A percentile compares a stretch with the other conserved stretches of the same genome.
phyloP scores from a whole-genome alignment of 2,329 filamentous ascomycete species.

The Achaetomium macrosporum region DNA sequence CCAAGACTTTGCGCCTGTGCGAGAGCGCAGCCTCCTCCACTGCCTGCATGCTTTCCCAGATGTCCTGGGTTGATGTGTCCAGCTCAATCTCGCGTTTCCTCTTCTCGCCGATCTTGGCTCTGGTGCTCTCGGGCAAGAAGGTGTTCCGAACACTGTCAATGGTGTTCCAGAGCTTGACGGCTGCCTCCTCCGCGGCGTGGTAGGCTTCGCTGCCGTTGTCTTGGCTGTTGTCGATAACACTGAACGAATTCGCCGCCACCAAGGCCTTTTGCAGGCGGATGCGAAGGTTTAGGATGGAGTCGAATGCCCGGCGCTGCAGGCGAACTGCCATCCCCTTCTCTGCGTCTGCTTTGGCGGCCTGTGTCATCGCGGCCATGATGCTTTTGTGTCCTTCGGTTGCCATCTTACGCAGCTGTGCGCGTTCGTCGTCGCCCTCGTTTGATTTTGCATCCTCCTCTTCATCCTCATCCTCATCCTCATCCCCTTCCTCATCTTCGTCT shows the following conservation, averaged over 20 bases:
- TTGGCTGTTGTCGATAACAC: constrained; percentile 36
- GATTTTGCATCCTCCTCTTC: constrained; percentile 32
- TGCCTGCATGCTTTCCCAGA: constrained; percentile 67
- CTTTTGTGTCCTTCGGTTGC: constrained; percentile 63
- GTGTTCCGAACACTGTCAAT: constrained; percentile 64
- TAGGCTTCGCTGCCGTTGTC: constrained; percentile 47
- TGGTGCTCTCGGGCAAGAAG: constrained; percentile 43
- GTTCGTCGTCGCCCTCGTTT: constrained; percentile 31
- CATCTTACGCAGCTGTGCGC: constrained; percentile 59
- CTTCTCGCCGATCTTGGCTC: constrained; percentile 51
- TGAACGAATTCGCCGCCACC: constrained; percentile 71
- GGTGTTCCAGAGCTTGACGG: constrained; percentile 77
- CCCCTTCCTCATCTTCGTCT: constrained; percentile 31
- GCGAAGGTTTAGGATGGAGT: constrained; percentile 79
- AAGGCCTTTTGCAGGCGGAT: constrained; percentile 92
- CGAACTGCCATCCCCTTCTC: constrained; percentile 84
- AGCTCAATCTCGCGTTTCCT: constrained; percentile 49
- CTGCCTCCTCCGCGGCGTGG: constrained; percentile 76
- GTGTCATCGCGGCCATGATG: constrained; percentile 53
- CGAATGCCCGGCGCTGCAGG: constrained; percentile 77
- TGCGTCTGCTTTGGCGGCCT: constrained; percentile 68
- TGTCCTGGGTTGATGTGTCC: constrained; percentile 54
- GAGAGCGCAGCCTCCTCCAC: constrained; percentile 55
- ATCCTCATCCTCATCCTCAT: constrained; percentile 33
- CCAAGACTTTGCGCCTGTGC: constrained; percentile 65